Evolutionary conservation across 164 flowering plant genomes (phyloP), one percentile per base, ranked within the genome.

Genomic region (Taxillus chinensis): DNA sequence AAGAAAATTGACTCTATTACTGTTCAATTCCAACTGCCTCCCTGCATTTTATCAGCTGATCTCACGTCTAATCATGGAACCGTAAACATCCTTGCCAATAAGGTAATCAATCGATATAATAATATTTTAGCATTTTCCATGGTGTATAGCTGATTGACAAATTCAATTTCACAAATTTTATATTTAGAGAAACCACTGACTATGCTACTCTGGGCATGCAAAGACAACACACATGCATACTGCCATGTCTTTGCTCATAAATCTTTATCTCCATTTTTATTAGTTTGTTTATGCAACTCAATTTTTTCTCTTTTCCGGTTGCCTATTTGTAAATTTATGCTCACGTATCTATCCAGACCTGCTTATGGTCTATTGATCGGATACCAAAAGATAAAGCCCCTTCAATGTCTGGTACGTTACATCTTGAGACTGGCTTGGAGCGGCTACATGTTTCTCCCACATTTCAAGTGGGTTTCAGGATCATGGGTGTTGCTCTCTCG

Each of bases 301-400:
- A 43, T 43, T 43, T 43, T 43, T 43, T 27, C 57, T 17, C 42
- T 48, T 48, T 48, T n/a, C 38, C 45, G 42, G 39, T 52, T 12
- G 27, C 41, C 41, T 14, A 15, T 45, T 38, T 9, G 16, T 61
- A 6, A 40, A 43, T 39, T 51, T 14, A 8, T 14, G 41, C 15
- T 45, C 5, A 57, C 45, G 41, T 70, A 37, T 60, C 58, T 48
- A 41, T 71, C 65, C 95, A 92, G 99, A 83, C 71, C 0, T 93
- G 99, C 69, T 60, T 72, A 38, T 93, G 97, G 99, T 82, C 89
- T 55, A 86, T 92, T 52, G 99, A 92, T 7, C 69, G 88, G 42
- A 87, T 93, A 16, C 96, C 97, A 3, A 90, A 93, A 66, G 97
- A 93, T 63, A 93, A 83, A 77, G 70, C 95, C 60, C 99, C 97